phyloP scores from a whole-genome alignment of 192 early-diverging fungal species.

The Phlyctochytrium arcticum region DNA sequence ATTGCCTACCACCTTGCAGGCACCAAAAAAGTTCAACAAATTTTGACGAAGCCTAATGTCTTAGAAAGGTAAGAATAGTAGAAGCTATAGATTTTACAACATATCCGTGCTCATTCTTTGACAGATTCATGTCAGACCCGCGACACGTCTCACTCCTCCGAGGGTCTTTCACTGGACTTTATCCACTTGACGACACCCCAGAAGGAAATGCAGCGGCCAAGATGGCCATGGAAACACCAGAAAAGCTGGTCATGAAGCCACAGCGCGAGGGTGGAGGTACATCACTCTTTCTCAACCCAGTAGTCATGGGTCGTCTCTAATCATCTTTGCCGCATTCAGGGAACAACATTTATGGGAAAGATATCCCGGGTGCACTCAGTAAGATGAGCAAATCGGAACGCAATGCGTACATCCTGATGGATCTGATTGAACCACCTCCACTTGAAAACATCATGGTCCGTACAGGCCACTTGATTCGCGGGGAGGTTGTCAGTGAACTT shows the following conservation, averaged over 20 bases:
- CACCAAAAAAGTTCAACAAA: slow-evolving; percentile 96
- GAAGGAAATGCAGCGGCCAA: slow-evolving; percentile 66
- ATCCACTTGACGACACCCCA: slow-evolving; percentile 70
- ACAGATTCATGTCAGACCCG: slow-evolving; percentile 24
- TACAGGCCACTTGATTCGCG: slow-evolving; percentile 64
- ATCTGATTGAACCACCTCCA: slow-evolving; percentile 77
- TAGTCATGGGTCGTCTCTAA: not conserved
- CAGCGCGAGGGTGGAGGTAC: slow-evolving; percentile 92
- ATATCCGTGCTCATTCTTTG: not conserved
- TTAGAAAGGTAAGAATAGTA: slow-evolving; percentile 69
- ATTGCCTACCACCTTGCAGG: slow-evolving; percentile 89
- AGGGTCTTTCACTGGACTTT: slow-evolving; percentile 82
- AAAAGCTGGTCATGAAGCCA: slow-evolving; percentile 85
- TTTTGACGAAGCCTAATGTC: slow-evolving; percentile 72
- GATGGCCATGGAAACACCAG: slow-evolving; percentile 60
- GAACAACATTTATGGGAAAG: slow-evolving; percentile 88
- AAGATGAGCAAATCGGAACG: slow-evolving; percentile 60
- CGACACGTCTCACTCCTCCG: slow-evolving; percentile 51
- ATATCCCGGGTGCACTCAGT: slow-evolving; percentile 61
- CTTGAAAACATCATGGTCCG: slow-evolving; percentile 73
- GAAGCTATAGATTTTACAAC: not conserved
- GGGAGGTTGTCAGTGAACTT: slow-evolving; percentile 85
- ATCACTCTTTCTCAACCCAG: not conserved
- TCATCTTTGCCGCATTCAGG: slow-evolving; percentile 2
- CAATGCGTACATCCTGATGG: slow-evolving; percentile 93